Evolutionary conservation across 768 basidiomycete species (phyloP), one percentile per base, ranked within the genome.

Genomic region (Boletus sensibilis): DNA sequence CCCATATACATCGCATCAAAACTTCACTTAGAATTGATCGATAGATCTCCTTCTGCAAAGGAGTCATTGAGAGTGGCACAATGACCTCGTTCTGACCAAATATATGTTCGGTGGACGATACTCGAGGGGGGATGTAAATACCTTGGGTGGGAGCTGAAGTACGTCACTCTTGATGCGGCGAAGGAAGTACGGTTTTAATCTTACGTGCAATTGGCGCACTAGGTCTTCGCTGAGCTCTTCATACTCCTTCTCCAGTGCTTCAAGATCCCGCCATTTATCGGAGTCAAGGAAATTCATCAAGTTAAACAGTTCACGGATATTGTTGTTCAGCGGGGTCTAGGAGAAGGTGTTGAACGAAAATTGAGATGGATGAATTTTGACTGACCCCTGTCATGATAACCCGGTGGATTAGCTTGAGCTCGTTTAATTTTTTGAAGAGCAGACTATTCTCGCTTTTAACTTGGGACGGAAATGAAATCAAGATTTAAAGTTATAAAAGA

Each of bases 221-320:
- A 88, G 80, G 5, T 91, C 89, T 64, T 94, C 90, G 6, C 81
- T 86, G 23, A 98, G 81, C 13, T 84, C 85, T 59, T 84, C 85
- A 61, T 93, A 87, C 56, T 91, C 80, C 62, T 81, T 82, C 56
- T 88, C 86, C 12, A 98, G 77, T 7, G 70, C 78, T 64, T 87
- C 84, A 21, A 98, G 75, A 67, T 98, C 84, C 6, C 73, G 68
- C 92, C 92, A 92, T 58, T 88, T 77, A 13, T 72, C 61, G 6
- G 89, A 84, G 68, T 94, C 92, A 18, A 98, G 81, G 76, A 98
- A 98, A 69, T 94, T 92, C 86, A 99, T 94, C 41, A 99, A 79
- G 70, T 95, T 98, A 78, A 98, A 96, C 25, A 99, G 74, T 73
- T 99, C 97, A 45, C 92, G 82, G 23, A 99, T 88, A 67, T 98